Evolutionary conservation across 2,329 filamentous ascomycete species (phyloP).

Genomic region (Monosporascus sp.): DNA sequence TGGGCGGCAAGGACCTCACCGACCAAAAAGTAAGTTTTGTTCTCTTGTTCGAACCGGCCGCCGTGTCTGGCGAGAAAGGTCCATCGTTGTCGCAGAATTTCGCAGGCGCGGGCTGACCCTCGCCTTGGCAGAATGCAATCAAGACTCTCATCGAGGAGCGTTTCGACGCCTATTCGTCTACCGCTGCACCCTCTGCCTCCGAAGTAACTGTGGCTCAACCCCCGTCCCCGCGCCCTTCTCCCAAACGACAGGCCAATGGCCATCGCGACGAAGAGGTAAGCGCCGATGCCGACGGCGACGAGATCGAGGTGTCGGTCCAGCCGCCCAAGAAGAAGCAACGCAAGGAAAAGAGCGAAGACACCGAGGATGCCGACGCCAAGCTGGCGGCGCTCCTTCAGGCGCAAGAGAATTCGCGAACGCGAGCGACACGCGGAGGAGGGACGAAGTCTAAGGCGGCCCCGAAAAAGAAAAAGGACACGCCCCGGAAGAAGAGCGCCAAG

Average conservation of each 20-base stretch:
- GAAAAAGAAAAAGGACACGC: constrained; percentile 60
- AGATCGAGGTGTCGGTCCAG: constrained; percentile 43
- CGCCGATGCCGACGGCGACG: constrained; percentile 29
- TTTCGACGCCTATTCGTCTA: constrained; percentile 63
- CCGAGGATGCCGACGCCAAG: constrained; percentile 75
- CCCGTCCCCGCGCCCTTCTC: constrained; percentile 13
- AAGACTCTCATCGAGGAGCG: constrained; percentile 67
- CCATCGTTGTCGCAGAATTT: not conserved
- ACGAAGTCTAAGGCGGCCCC: constrained; percentile 39
- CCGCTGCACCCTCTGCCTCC: constrained; percentile 26
- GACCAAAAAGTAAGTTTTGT: constrained; percentile 48
- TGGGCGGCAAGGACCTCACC: constrained; percentile 53
- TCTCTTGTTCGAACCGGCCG: not conserved
- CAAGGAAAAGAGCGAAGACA: constrained; percentile 52
- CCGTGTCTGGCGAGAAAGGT: too few species aligned
- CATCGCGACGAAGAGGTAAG: constrained; percentile 25
- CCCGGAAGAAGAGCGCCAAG: constrained; percentile 68
- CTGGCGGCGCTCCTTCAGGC: constrained; percentile 86
- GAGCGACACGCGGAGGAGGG: constrained; percentile 72
- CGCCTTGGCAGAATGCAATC: constrained; percentile 52
- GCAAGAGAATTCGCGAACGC: constrained; percentile 73
- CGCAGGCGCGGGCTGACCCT: constrained; percentile 1
- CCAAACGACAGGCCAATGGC: constrained; percentile 19
- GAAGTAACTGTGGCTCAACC: constrained; percentile 12
- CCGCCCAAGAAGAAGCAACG: constrained; percentile 60